A percentile compares a stretch with the other conserved stretches of the same genome.
These are phyloP conservation scores for Ustilaginoidea virens DNA, from an alignment of 2,329 filamentous ascomycete genomes.

Conservation along the genomic window DNA sequence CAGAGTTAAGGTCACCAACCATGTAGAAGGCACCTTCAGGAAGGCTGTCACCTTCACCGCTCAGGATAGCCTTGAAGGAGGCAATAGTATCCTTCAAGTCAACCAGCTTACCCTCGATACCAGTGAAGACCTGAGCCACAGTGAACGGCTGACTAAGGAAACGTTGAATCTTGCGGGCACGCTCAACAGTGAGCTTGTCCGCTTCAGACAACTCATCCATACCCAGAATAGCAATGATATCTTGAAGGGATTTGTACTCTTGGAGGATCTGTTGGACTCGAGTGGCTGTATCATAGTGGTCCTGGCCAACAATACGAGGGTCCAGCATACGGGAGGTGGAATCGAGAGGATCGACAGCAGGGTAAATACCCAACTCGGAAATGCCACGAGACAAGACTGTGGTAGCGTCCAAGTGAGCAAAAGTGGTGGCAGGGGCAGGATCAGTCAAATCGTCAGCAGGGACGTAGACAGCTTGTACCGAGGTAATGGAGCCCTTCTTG, in stretches of 20 bases:
- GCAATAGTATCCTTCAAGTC: constrained; percentile 97
- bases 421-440: constrained; percentile 97
- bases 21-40: constrained; percentile 95
- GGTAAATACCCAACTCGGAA: constrained; percentile 99
- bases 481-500: constrained; percentile 98
- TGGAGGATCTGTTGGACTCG: constrained; percentile 98
- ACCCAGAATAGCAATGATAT: constrained; percentile 99
- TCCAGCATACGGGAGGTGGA: constrained; percentile 99
- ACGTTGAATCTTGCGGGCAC: constrained; percentile 99
- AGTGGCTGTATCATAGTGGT: constrained; percentile 92
- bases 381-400: constrained; percentile 99
- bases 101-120: constrained; percentile 91
- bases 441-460: constrained; percentile 99
- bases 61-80: constrained; percentile 95
- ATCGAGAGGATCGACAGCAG: constrained; percentile 97
- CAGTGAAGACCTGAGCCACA: constrained; percentile 67
- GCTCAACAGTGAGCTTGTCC: constrained; percentile 99
- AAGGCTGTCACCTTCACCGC: constrained; percentile 87
- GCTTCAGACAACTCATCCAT: constrained; percentile 99
- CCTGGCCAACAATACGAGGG: constrained; percentile 93
- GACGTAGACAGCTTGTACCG: constrained; percentile 99
- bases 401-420: constrained; percentile 99
- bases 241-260: constrained; percentile 99
- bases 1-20: constrained; percentile 91
- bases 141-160: constrained; percentile 99